Conservation (phyloP, 2,329 filamentous ascomycete genomes). For the Colletotrichum sp. region DNA sequence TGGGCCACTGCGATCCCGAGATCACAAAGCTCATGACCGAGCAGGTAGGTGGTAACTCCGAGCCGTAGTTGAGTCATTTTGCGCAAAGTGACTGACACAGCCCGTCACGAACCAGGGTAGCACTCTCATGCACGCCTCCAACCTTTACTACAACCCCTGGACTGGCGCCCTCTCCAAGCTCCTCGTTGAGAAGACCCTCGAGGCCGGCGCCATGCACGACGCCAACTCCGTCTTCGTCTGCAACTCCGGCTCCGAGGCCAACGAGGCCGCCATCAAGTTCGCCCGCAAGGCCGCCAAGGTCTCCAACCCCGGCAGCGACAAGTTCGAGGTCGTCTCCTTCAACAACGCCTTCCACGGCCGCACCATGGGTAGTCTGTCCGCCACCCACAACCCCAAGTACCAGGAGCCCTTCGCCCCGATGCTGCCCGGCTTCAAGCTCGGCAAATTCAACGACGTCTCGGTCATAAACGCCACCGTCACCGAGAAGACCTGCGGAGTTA, state of each 20-base stretch:
- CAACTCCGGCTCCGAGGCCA: slow-evolving; percentile 96
- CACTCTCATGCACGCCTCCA: slow-evolving; percentile 89
- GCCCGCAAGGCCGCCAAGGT: slow-evolving; percentile 88
- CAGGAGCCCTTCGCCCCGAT: slow-evolving; percentile 94
- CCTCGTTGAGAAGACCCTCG: slow-evolving; percentile 80
- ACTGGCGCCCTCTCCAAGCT: slow-evolving; percentile 87
- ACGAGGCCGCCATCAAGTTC: slow-evolving; percentile 98
- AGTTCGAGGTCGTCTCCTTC: slow-evolving; percentile 90
- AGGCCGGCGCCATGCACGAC: slow-evolving; percentile 82
- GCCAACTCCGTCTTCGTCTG: slow-evolving; percentile 86
- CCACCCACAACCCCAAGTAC: slow-evolving; percentile 97
- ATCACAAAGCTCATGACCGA: slow-evolving; percentile 77
- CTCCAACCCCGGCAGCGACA: slow-evolving; percentile 71
- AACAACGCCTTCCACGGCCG: slow-evolving; percentile 92
- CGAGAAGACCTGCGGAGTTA: slow-evolving; percentile 88
- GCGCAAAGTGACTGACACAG: background rate
- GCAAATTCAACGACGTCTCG: slow-evolving; percentile 81
- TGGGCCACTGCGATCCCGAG: slow-evolving; percentile 88
- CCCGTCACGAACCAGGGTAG: slow-evolving; percentile 54
- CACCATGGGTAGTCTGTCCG: slow-evolving; percentile 94
- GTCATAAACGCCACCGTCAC: slow-evolving; percentile 78
- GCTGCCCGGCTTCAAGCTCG: slow-evolving; percentile 91
- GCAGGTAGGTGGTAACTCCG: slow-evolving; percentile 59
- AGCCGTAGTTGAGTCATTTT: slow-evolving; percentile 1
- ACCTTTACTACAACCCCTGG: slow-evolving; percentile 97